phyloP scores from a whole-genome alignment of 495 filamentous ascomycete species.

The Penicillium ochrochloron region DNA sequence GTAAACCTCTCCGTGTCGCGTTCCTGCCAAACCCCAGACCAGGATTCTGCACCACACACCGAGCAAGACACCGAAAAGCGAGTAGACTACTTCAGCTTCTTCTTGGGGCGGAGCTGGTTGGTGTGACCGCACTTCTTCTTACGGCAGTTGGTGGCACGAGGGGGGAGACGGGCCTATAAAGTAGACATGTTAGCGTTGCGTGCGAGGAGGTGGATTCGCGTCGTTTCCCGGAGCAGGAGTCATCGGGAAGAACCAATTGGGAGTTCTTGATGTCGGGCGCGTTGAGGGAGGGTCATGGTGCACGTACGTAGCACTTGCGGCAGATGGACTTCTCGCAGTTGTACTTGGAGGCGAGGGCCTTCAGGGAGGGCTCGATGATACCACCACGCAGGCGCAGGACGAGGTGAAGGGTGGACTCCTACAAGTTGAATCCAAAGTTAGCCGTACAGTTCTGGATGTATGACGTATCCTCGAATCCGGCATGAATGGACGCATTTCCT shows the following conservation, averaged over 20 bases:
- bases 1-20: slow-evolving; percentile 49
- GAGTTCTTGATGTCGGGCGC: neutral
- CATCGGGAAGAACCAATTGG: neutral
- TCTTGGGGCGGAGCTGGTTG: slow-evolving; percentile 99
- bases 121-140: slow-evolving; percentile 99
- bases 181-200: slow-evolving; percentile 24
- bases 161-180: slow-evolving; percentile 86
- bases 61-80: slow-evolving; percentile 47
- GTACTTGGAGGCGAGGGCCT: slow-evolving; percentile 97
- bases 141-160: slow-evolving; percentile 98
- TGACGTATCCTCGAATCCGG: slow-evolving; percentile 12
- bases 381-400: slow-evolving; percentile 99
- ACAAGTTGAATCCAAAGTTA: slow-evolving; percentile 34
- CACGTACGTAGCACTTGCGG: slow-evolving; percentile 97
- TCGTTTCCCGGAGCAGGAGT: neutral
- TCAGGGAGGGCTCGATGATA: slow-evolving; percentile 98
- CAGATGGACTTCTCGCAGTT: slow-evolving; percentile 99
- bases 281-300: slow-evolving; percentile 12
- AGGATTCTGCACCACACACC: slow-evolving; percentile 47
- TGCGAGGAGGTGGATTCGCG: slow-evolving; percentile 5
- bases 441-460: slow-evolving; percentile 21
- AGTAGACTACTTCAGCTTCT: slow-evolving; percentile 96
- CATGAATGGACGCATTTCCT: slow-evolving; percentile 13
- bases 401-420: slow-evolving; percentile 99
- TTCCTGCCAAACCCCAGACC: slow-evolving; percentile 42